These are phyloP conservation scores for Coemansia sp. DNA, from an alignment of 192 early-diverging fungal species.

Conservation along the genomic window DNA sequence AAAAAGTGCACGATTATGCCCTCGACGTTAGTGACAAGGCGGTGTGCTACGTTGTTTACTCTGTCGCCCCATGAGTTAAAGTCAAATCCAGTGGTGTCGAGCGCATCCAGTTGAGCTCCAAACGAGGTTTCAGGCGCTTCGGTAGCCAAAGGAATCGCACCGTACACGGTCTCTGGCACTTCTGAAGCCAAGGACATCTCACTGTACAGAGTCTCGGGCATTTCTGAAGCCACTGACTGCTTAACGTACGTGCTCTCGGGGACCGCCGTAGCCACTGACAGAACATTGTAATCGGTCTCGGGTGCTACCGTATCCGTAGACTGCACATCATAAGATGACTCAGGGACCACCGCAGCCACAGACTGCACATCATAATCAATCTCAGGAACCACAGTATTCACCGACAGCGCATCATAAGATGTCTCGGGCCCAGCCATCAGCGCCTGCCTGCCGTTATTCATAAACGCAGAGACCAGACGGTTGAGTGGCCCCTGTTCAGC, in stretches of 20 bases:
- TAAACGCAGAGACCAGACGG: slow-evolving; percentile 1
- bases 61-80: slow-evolving; percentile 39
- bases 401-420: too few relatives aligned
- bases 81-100: slow-evolving; percentile 19
- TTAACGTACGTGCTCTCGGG: not conserved
- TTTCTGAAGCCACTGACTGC: too few relatives aligned
- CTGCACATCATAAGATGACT: too few relatives aligned
- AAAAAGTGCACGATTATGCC: slow-evolving; percentile 26
- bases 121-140: not conserved
- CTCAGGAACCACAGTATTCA: too few relatives aligned
- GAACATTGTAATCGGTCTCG: not conserved
- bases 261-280: not conserved
- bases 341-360: too few relatives aligned
- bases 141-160: too few relatives aligned
- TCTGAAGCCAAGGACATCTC: too few relatives aligned
- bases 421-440: too few relatives aligned
- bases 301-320: not conserved
- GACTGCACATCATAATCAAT: too few relatives aligned
- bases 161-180: not conserved
- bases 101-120: not conserved
- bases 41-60: slow-evolving; percentile 35
- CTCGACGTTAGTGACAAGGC: slow-evolving; percentile 34
- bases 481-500: slow-evolving; percentile 13
- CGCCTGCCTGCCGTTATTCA: not conserved
- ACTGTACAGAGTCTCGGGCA: not conserved